Evolutionary conservation across 1,284 basidiomycete genomes (phyloP), one percentile per base, ranked within the genome.

Genomic region (Trametes sp.): DNA sequence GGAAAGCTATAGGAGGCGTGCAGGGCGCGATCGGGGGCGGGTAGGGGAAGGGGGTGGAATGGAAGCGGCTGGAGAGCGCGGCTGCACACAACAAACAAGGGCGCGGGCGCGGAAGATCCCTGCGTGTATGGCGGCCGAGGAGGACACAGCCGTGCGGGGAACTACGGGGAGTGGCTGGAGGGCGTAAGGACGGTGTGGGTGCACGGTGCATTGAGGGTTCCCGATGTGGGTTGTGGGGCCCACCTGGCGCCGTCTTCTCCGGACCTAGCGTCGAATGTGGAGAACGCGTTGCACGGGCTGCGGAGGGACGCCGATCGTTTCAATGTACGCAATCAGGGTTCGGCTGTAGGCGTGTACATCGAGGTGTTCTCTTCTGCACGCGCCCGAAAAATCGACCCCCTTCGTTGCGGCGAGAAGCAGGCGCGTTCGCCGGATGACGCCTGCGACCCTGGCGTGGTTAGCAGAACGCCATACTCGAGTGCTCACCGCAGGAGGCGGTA

Each of bases 11-110:
- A 28, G 45, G 46, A 38, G 48, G 56, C 46, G 36, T 50, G 56
- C 26, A 31, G 56, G 36, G 56, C 23, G 28, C 19, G 56, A 57
- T 57, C 56, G 46, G 56, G 38, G 16, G n/a, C 56, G 36, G 56
- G 38, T 14, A 33, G 29, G 21, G 38, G 35, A 26, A 19, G 21
- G 33, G 10, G 0, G 45, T 21, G 55, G 45, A 57, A 57, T 57
- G 48, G 46, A 50, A 57, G 55, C 3, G 3, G 19, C 19, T 44
- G 41, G 19, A 19, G 45, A 6, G 10, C 24, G 24, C 45, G 45
- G 45, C 3, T 26, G 45, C 45, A 26, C 26, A 26, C 45, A 46
- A 46, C 28, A 26, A n/a, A 14, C 26, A 13, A 24, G 24, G 24
- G 24, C 6, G 54, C 44, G 42, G 44, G n/a, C 29, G 29, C 54